Base-by-base conservation (phyloP, 805 yeast genomes). In the Helenozyma rhizophorensis region DNA sequence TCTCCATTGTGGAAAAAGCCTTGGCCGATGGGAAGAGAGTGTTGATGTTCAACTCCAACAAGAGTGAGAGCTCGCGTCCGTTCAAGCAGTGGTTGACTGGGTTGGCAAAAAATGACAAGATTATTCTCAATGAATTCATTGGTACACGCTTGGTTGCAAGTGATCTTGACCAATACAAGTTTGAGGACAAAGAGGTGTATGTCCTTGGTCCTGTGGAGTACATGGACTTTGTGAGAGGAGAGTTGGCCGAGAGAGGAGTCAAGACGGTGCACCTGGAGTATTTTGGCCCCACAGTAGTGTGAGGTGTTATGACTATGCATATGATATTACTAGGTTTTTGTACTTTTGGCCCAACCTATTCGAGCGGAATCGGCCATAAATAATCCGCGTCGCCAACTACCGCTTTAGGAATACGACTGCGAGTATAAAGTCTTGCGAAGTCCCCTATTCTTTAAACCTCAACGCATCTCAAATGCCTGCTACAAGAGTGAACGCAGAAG, bases 1-100 rank as follows among this genome's bases (percentile, higher is more conserved):
- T 80, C 21, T 63, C 84, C 6, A 70, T 78, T 50, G 50, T 68
- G 13, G 74, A 74, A 47, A 30, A 47, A 6, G 70, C 63, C 6
- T 49, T 59, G 29, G 37, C 37, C 9, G 54, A 53, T 18, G 62
- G 56, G 6, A 55, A 56, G 33, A 34, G 43, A 4, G 66, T 65
- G n/a, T 45, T 39, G 7, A 45, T 69, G 28, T 44, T 53, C 27
- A 58, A 65, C 43, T 64, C 71, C 13, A 61, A 60, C 36, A 47
- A 43, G 30, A 33, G 43, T 2, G 34, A 32, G 5, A 31, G 27
- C 1, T 28, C 39, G 10, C 38, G 60, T 23, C 55, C 66, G 17
- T 62, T 60, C 34, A 45, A 33, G 2, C 27, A 36, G 4, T 50
- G 48, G 45, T 41, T 61, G 22, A 27, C 29, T 13, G 24, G 23